phyloP scores from a whole-genome alignment of 352 stramenopile genomes.

The Elongisporangium undulatum region DNA sequence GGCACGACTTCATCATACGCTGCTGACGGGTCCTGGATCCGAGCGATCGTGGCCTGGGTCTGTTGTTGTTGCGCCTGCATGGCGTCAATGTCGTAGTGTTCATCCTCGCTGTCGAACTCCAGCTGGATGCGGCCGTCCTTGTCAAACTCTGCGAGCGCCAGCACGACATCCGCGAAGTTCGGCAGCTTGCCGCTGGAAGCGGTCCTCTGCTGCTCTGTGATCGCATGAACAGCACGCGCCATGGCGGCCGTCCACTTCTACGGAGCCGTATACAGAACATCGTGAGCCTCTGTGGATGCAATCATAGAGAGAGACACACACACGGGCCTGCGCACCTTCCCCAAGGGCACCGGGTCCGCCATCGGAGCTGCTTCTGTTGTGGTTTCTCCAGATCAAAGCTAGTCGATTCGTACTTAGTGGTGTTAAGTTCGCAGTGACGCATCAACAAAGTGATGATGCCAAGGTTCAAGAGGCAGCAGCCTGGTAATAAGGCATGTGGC shows the following conservation, averaged over 20 bases:
- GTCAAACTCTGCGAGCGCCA: constrained; percentile 43
- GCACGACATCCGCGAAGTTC: constrained; percentile 36
- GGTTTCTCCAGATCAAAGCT: too few relatives aligned
- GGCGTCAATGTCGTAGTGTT: constrained; percentile 32
- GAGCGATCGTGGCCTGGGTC: constrained; percentile 3
- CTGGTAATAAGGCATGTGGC: too few relatives aligned
- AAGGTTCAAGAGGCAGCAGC: too few relatives aligned
- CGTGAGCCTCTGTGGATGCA: too few relatives aligned
- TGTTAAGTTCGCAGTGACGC: too few relatives aligned
- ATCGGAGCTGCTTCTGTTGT: not conserved
- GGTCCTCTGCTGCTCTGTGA: constrained; percentile 17
- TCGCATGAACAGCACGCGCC: constrained; percentile 11
- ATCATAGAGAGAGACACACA: too few relatives aligned
- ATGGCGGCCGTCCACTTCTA: constrained; percentile 23
- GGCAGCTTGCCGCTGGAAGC: constrained; percentile 8
- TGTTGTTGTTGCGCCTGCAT: constrained; percentile 24
- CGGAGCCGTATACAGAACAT: not conserved
- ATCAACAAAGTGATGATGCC: not conserved
- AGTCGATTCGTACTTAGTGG: not conserved
- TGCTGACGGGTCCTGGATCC: not conserved
- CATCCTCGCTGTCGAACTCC: constrained; percentile 41
- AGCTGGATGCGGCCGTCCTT: constrained; percentile 41
- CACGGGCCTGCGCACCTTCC: not conserved
- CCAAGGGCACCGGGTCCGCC: not conserved
- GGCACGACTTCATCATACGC: not conserved